Base-by-base conservation (phyloP, 202 grass and related monocot genomes). In the Schoenoplectus tabernaemontani region DNA sequence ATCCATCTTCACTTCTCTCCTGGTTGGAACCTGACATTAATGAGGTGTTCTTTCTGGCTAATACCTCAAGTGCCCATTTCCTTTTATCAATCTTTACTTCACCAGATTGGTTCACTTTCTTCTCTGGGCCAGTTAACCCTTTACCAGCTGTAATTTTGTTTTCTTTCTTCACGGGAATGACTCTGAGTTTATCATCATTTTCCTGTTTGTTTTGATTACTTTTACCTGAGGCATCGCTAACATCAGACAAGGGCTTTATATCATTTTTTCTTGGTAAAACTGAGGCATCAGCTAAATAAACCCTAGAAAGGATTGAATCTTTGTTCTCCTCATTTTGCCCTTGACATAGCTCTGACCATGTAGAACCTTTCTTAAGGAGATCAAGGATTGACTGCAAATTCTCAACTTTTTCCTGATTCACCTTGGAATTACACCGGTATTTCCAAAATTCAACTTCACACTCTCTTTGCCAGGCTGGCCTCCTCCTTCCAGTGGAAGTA, bases 221-320 rank as follows among this genome's bases (percentile, higher is more conserved):
- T 54, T 48, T 88, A 77, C 85, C 89, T 34, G 78, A 63, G 81
- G 76, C 87, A 59, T 82, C 87, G 83, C 64, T 39, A 82, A 86
- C 19, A 65, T 81, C 87, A 62, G 86, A 94, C 34, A 98, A 88
- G 64, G 95, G 88, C 69, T 87, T 98, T 80, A 98, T 84, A 80
- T 89, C 84, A 93, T 87, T 83, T 84, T 93, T 98, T 85, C 95
- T 89, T 46, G 95, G 95, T 82, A 92, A 87, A 94, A 98, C 86
- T 83, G 95, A 98, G 51, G 89, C 89, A 89, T 98, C 95, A 9
- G 95, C 95, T 85, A 98, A 83, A 92, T 98, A 98, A 82, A 98
- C 84, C 86, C 95, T 90, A 50, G 95, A 94, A 43, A 98, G 80
- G 80, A 98, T 89, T 32, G 91, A 92, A 60, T 82, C 43, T 84